Base-by-base conservation (phyloP, 495 filamentous ascomycete species). In the Zalerion maritima region DNA sequence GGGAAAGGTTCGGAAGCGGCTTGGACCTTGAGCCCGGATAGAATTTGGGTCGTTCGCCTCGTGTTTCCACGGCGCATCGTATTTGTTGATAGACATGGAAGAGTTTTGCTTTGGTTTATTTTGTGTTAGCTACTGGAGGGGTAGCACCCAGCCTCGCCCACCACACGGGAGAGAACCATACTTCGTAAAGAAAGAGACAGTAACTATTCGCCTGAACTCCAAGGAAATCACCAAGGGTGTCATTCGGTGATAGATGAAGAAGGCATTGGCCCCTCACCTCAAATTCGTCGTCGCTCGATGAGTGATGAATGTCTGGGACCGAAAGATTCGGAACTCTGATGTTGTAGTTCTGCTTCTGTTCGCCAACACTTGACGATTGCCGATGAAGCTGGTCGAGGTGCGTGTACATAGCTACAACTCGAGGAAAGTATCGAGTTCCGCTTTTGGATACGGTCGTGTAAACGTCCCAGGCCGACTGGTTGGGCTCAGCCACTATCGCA, bases 111-210 rank as follows among this genome's bases (percentile, higher is more conserved):
- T 5, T 18, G n/a, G 7, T n/a, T 12, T 5, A 1, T 3, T 6
- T 18, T 24, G 38, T 48, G 28, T 37, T 47, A 36, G 38, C 41
- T 41, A 24, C 10, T 30, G n/a, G 12, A 5, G 10, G 4, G n/a
- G 10, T 30, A 21, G 15, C 33, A 22, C 24, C 24, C 24, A 18
- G 19, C 18, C 11, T 9, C 19, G n/a, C 24, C 0, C 17, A 29
- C 3, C 10, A 12, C 4, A 3, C 6, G 7, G 21, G 16, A 20
- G 11, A n/a, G 18, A 7, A 6, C 23, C 45, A 31, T 31, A 62
- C 58, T 40, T 65, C 50, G 34, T 58, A 65, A 17, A 65, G 37
- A 34, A 62, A 62, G 21, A 63, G 11, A 19, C 50, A 63, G 10
- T 54, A 23, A 4, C 48, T 48, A 24, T 58, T 43, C 28, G 34